These are phyloP conservation scores for Apophysomyces trapeziformis DNA, from an alignment of 371 early-diverging fungal species.

Conservation along the genomic window DNA sequence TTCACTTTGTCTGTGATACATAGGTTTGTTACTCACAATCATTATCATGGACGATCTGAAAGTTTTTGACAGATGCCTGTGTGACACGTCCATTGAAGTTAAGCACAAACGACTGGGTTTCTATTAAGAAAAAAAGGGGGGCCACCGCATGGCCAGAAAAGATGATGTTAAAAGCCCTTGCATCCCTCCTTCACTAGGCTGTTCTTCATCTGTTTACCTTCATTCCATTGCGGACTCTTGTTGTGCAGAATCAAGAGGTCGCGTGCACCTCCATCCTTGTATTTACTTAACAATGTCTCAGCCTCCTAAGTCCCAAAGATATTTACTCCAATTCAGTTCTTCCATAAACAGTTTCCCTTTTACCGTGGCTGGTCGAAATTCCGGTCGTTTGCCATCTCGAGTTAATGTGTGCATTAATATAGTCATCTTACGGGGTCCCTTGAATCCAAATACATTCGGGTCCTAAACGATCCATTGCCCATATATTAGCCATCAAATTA, in stretches of 20 bases:
- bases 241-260: constrained; percentile 81
- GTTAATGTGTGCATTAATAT: constrained; percentile 79
- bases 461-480: constrained; percentile 54
- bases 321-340: neutral
- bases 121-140: constrained; percentile 41
- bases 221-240: constrained; percentile 94
- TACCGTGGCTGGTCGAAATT: constrained; percentile 61
- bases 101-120: constrained; percentile 92
- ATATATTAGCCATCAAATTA: too few species aligned
- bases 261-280: constrained; percentile 59
- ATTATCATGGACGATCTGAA: constrained; percentile 93
- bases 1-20: neutral
- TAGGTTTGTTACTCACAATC: constrained; percentile 65
- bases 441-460: constrained; percentile 87
- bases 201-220: constrained; percentile 50
- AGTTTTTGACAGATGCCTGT: constrained; percentile 96
- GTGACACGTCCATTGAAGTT: constrained; percentile 96
- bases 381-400: constrained; percentile 64
- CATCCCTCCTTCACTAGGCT: too few species aligned
- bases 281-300: constrained; percentile 70
- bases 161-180: too few species aligned
- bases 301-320: constrained; percentile 48
- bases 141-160: too few species aligned
- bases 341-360: constrained; percentile 13
- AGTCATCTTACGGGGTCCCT: constrained; percentile 94